Base-by-base conservation (phyloP, 116 monocot genomes). In the Zostera marina region DNA sequence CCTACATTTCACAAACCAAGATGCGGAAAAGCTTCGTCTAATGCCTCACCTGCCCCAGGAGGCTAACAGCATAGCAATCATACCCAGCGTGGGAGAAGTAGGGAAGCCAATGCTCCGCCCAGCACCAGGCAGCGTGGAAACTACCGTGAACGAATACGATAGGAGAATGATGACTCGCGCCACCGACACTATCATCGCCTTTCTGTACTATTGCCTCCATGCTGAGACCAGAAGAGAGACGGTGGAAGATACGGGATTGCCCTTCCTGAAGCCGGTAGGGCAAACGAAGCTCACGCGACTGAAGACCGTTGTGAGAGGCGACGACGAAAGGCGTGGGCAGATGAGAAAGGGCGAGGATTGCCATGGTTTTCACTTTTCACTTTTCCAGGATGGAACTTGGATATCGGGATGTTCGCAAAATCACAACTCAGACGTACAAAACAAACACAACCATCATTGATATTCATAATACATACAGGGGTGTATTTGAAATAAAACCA, bases 71-170 rank as follows among this genome's bases (percentile, higher is more conserved):
- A 58, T 79, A 80, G 75, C 91, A 85, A 43, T 77, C 81, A 58
- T 72, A 59, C 22, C 86, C 79, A 47, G 67, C 16, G 64, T 57
- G 23, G 44, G 86, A 85, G 71, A 91, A 91, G 77, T 79, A 91
- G 19, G 91, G 80, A 0, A 86, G 58, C 80, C 78, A 92, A 56
- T 81, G 76, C 68, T 92, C 92, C 0, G 87, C 92, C 92, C 92
- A 92, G 80, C 92, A 87, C 87, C 92, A 92, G 17, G 92, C 87
- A 22, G 87, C 80, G 53, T 92, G 92, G 71, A 92, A 92, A 72
- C 92, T 92, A 17, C 92, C 87, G 51, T 87, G 92, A 11, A 92
- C 72, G 55, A 92, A 82, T 13, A 87, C 92, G 57, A 87, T 69
- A 3, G 92, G 76, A 21, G n/a, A 65, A 1, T 81, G 77, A 20